These are phyloP conservation scores for Aspergillus fructus DNA, from an alignment of 2,329 filamentous ascomycete genomes.

Conservation along the genomic window DNA sequence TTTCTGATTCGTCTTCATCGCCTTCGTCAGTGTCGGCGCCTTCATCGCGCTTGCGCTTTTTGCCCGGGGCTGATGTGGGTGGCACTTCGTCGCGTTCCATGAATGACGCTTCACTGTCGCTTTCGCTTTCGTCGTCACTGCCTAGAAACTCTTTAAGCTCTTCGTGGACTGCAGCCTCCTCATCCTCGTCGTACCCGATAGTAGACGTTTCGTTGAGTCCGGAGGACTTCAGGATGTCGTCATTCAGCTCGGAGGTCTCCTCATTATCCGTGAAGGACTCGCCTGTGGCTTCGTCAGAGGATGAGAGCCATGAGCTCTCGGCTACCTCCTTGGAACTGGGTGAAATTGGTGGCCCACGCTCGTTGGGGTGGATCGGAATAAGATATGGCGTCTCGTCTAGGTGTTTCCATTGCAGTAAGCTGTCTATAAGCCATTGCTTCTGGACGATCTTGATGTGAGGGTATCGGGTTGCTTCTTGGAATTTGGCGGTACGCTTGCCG, in stretches of 20 bases:
- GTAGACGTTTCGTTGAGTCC: constrained; percentile 51
- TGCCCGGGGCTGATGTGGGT: constrained; percentile 19
- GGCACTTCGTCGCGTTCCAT: constrained; percentile 19
- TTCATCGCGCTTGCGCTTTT: constrained; percentile 41
- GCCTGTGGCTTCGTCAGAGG: constrained; percentile 50
- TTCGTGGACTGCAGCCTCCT: constrained; percentile 65
- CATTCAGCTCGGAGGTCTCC: constrained; percentile 29
- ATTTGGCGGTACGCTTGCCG: constrained; percentile 79
- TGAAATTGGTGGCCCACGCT: constrained; percentile 50
- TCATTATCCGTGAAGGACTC: constrained; percentile 49
- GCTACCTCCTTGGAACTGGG: constrained; percentile 42
- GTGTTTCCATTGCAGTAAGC: constrained; percentile 77
- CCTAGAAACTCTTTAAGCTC: constrained; percentile 73
- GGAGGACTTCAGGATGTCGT: constrained; percentile 52
- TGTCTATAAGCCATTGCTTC: constrained; percentile 84
- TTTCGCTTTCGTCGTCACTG: constrained; percentile 49
- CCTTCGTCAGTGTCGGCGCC: constrained; percentile 15
- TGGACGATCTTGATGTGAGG: constrained; percentile 86
- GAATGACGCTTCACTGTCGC: constrained; percentile 46
- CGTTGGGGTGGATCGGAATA: constrained; percentile 72
- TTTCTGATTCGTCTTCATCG: constrained; percentile 25
- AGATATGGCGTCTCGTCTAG: constrained; percentile 77
- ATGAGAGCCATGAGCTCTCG: constrained; percentile 46
- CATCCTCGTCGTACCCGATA: constrained; percentile 59
- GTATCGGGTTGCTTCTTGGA: constrained; percentile 78